Conservation (phyloP, 1,139 yeast genomes). For the Yamadazyma jaroonii region DNA sequence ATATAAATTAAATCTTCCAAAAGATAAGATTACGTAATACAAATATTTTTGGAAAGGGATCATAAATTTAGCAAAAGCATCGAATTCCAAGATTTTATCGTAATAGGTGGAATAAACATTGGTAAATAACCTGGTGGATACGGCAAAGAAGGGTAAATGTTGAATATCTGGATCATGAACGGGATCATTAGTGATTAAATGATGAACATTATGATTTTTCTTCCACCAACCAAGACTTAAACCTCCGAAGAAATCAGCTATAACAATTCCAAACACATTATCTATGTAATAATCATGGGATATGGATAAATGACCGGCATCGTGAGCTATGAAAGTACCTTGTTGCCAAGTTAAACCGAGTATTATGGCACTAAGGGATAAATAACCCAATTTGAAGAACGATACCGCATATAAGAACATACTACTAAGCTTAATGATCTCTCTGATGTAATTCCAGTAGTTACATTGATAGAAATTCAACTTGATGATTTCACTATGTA, state of each 20-base stretch:
- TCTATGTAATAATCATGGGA: conserved; percentile 81
- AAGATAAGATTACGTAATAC: conserved; percentile 75
- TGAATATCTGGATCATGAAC: conserved; percentile 94
- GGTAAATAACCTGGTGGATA: conserved; percentile 66
- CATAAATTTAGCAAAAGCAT: conserved; percentile 55
- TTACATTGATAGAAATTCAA: conserved; percentile 70
- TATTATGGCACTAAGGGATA: conserved; percentile 56
- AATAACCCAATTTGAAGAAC: conserved; percentile 45
- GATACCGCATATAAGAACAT: conserved; percentile 51
- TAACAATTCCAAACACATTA: conserved; percentile 65
- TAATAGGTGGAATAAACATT: conserved; percentile 78
- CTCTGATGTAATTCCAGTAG: conserved; percentile 69
- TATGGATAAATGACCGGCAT: conserved; percentile 82
- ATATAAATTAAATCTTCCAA: conserved; percentile 85
- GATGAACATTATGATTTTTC: conserved; percentile 88
- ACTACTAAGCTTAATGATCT: conserved; percentile 56
- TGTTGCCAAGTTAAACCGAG: conserved; percentile 90
- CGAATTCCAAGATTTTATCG: conserved; percentile 64
- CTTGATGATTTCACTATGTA: conserved; percentile 55
- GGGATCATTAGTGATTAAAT: conserved; percentile 84
- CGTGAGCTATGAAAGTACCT: conserved; percentile 83
- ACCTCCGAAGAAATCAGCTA: conserved; percentile 86
- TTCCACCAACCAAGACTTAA: conserved; percentile 95
- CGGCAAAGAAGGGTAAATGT: conserved; percentile 88
- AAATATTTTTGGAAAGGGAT: conserved; percentile 66